Base-by-base conservation (phyloP, 352 stramenopile genomes). In the Saprolegnia diclina region DNA sequence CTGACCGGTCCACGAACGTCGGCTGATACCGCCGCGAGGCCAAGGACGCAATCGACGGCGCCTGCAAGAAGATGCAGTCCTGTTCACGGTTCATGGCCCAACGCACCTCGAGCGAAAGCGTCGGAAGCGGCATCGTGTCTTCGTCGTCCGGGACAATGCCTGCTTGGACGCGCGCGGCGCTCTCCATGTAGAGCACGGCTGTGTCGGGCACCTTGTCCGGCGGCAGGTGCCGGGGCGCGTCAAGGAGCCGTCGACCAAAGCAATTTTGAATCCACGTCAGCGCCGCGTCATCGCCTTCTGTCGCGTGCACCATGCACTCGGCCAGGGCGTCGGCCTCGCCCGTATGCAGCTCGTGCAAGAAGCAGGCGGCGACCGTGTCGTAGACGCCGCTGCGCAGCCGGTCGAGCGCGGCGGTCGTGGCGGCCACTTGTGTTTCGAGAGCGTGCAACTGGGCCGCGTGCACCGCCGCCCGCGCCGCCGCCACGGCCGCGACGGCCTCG, bases 351-450 rank as follows among this genome's bases (percentile, higher is more conserved):
- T 69, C 63, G 40, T 69, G 48, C 14, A 69, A 38, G 50, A 69
- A 69, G 38, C 63, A 69, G 5, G 54, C 21, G 26, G 63, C 54
- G 11, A 69, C 63, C 16, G 53, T 69, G n/a, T 69, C 63, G 37
- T 69, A 69, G 19, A 69, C 21, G 19, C 29, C 29, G 13, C 24
- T 37, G 2, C 63, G 63, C 6, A 69, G 45, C 9, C 29, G 24
- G n/a, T 69, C 53, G 22, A 63, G 52, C 13, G 11, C 13, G 11
- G 24, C 35, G 11, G 24, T 35, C 24, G 24, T 42, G 3, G 35
- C 52, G 16, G 24, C 35, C 2, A 59, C 3, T 9, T 26, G 52
- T 9, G n/a, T 24, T 9, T 59, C 52, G 35, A 11, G 3, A 1
- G 35, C 24, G 11, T 24, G 35, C 16, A 40, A 4, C 16, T 59